Conservation (phyloP, 306 rosid genomes). For the Nissolia schottii region DNA sequence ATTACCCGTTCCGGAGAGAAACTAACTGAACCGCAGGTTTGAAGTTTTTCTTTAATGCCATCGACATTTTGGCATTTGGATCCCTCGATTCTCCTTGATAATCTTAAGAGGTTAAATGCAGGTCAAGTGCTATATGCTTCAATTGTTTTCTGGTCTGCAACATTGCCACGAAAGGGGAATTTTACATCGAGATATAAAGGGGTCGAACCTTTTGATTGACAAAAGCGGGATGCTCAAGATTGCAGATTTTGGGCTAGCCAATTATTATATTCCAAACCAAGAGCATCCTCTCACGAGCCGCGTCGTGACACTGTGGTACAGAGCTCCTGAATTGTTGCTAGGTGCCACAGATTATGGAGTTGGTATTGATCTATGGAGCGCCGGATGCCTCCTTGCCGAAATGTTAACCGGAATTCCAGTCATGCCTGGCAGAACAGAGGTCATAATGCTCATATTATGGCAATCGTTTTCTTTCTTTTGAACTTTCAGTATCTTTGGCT, state of each 20-base stretch:
- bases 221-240: slow-evolving; percentile 77
- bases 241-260: slow-evolving; percentile 93
- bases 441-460: slow-evolving; percentile 18
- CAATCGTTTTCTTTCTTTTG: neutral
- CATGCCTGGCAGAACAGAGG: slow-evolving; percentile 85
- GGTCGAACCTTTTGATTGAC: slow-evolving; percentile 81
- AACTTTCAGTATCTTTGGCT: neutral
- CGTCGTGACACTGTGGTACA: slow-evolving; percentile 94
- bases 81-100: slow-evolving; percentile 18
- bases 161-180: slow-evolving; percentile 90
- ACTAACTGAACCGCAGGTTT: slow-evolving; percentile 90
- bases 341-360: slow-evolving; percentile 76
- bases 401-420: slow-evolving; percentile 71
- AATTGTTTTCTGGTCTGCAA: slow-evolving; percentile 84
- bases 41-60: neutral
- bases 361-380: slow-evolving; percentile 96
- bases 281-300: slow-evolving; percentile 67
- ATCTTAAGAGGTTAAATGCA: slow-evolving; percentile 37
- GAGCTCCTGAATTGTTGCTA: slow-evolving; percentile 84
- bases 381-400: slow-evolving; percentile 87
- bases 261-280: slow-evolving; percentile 40
- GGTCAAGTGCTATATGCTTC: slow-evolving; percentile 93
- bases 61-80: neutral
- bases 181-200: slow-evolving; percentile 86
- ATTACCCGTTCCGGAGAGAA: slow-evolving; percentile 43